Conservation (phyloP, 768 basidiomycete species). For the Panaeolus cyanescens region DNA sequence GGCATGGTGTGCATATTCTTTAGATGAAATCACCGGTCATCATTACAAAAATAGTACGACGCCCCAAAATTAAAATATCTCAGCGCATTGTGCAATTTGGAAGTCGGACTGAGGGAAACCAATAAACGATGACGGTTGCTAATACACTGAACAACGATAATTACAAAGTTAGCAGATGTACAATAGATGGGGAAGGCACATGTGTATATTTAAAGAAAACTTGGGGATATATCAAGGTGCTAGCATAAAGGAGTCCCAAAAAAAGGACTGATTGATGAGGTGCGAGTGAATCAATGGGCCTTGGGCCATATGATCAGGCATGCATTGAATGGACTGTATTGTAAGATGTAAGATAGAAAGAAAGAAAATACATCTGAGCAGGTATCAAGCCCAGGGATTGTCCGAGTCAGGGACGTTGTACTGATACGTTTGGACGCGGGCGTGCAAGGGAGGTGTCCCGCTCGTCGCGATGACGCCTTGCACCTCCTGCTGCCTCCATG, state of each 20-base stretch:
- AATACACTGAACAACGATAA: not conserved
- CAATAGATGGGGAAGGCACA: not conserved
- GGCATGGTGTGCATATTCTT: not conserved
- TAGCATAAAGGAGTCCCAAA: not conserved
- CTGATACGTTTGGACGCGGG: slow-evolving; percentile 29
- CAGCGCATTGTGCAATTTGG: not conserved
- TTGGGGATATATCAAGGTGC: not conserved
- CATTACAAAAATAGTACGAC: not conserved
- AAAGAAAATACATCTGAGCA: slow-evolving; percentile 9
- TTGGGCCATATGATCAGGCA: not conserved
- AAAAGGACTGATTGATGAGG: not conserved
- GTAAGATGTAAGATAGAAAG: slow-evolving; percentile 12
- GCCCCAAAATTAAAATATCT: not conserved
- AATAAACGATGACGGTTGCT: not conserved
- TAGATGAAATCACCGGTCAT: not conserved
- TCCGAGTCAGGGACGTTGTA: slow-evolving; percentile 43
- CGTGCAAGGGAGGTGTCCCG: slow-evolving; percentile 49
- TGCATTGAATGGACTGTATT: slow-evolving; percentile 5
- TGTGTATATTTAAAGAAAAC: not conserved
- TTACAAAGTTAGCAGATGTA: not conserved
- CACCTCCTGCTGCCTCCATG: slow-evolving; percentile 15
- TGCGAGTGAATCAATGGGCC: not conserved
- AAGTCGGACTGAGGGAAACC: not conserved
- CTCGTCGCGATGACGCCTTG: slow-evolving; percentile 33
- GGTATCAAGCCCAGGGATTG: slow-evolving; percentile 59